Evolutionary conservation across 2,329 filamentous ascomycete species (phyloP), one percentile per base, ranked within the genome.

Genomic region (Plectosphaerella cucumerina): DNA sequence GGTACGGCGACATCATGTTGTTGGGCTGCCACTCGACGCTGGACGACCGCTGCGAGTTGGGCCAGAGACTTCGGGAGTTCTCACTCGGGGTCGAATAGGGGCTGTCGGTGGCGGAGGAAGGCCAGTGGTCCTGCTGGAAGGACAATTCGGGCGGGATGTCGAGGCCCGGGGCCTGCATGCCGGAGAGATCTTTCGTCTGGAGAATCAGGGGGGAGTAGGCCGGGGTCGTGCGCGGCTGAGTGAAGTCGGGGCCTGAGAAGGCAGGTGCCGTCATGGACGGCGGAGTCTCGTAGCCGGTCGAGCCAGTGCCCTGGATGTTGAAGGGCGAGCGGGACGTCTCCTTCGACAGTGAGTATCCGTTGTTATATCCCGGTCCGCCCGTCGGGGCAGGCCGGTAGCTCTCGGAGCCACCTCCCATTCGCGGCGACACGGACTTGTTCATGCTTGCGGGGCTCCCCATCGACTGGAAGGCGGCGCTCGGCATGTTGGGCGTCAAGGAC

Each of bases 61-160:
- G 11, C 47, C 47, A 48, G 15, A 22, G 18, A 10, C 23, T 26
- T 17, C 62, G 55, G 3, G 65, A 59, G 43, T 62, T 65, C 14
- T 74, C 72, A 6, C 74, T 72, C 17, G 73, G 70, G 3, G 76
- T 74, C 3, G 76, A 78, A 56, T 72, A 78, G 21, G 65, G 66
- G 60, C 75, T 77, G 43, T 73, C 72, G 8, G 74, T 67, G n/a
- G 71, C 65, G 12, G 76, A 76, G 4, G 74, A 75, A 4, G 68
- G 59, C 64, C 73, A 72, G 46, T 59, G 62, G 23, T 75, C 74
- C 33, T 65, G 65, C 60, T 51, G 44, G 37, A 53, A 53, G 6
- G 53, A 53, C 10, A 57, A 51, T 31, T 56, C 53, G n/a, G 55
- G 53, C 31, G 45, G 43, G 15, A 35, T 53, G 23, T 56, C 52